phyloP scores from a whole-genome alignment of 176 grass and related monocot species.

The Aechmea fasciata region DNA sequence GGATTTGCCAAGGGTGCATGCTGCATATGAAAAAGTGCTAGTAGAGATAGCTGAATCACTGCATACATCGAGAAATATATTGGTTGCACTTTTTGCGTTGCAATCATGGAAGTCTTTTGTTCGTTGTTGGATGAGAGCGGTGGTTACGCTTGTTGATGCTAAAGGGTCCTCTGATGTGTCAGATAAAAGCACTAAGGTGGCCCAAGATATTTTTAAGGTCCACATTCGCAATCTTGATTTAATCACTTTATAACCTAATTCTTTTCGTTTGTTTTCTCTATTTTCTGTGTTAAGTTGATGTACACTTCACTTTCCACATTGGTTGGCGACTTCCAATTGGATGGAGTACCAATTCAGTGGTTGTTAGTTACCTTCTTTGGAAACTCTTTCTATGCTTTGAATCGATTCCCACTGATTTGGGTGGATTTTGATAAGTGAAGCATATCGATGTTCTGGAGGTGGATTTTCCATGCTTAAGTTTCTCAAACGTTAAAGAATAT shows the following conservation, averaged over 20 bases:
- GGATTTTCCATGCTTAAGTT: too few relatives aligned
- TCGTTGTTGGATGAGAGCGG: constrained; percentile 57
- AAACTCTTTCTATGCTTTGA: too few relatives aligned
- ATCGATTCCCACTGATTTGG: too few relatives aligned
- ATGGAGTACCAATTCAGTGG: too few relatives aligned
- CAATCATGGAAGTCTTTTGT: constrained; percentile 94
- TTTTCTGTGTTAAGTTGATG: not conserved
- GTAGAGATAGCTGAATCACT: constrained; percentile 71
- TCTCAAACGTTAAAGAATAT: too few relatives aligned
- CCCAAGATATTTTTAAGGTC: constrained; percentile 79
- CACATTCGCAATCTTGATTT: constrained; percentile 10
- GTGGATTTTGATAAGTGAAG: too few relatives aligned
- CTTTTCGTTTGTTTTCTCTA: constrained; percentile 14
- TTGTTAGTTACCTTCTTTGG: too few relatives aligned
- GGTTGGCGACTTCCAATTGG: not conserved
- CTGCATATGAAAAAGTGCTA: constrained; percentile 72
- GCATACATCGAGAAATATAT: constrained; percentile 72
- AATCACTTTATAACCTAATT: not conserved
- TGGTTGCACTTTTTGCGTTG: constrained; percentile 64
- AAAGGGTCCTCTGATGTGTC: constrained; percentile 49
- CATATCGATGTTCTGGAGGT: too few relatives aligned
- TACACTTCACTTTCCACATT: not conserved
- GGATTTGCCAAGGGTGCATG: constrained; percentile 68
- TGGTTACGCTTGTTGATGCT: constrained; percentile 33
- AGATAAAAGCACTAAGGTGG: constrained; percentile 53